phyloP scores from a whole-genome alignment of 345 rosid species.

The Camelina hispida region DNA sequence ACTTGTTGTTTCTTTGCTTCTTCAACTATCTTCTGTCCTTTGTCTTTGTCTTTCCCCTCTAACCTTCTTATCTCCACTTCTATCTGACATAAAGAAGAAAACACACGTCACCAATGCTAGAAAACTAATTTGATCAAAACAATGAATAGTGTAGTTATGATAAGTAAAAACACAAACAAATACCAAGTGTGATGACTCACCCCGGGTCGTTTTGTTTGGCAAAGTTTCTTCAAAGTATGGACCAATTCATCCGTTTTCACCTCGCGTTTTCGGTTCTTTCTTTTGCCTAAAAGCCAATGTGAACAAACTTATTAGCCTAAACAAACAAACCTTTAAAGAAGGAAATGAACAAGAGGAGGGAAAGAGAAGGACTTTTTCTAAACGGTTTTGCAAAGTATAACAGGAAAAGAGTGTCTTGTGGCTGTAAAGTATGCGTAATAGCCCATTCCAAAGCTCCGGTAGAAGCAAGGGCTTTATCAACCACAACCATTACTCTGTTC shows the following conservation, averaged over 20 bases:
- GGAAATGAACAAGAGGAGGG: background rate
- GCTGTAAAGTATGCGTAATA: conserved; percentile 67
- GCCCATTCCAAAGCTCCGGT: conserved; percentile 92
- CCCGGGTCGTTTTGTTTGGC: conserved; percentile 71
- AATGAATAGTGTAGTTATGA: background rate
- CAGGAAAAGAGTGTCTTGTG: conserved; percentile 66
- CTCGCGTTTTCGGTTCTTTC: conserved; percentile 46
- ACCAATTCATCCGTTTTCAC: conserved; percentile 58
- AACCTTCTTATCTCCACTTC: conserved; percentile 60
- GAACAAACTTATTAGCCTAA: conserved; percentile 3
- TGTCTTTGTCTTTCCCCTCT: conserved; percentile 64
- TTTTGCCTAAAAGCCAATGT: conserved; percentile 42
- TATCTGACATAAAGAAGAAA: conserved; percentile 47
- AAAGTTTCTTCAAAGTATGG: conserved; percentile 59
- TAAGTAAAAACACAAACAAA: too few species aligned
- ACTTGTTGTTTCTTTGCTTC: conserved; percentile 70
- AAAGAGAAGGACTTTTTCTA: conserved; percentile 48
- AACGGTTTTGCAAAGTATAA: conserved; percentile 56
- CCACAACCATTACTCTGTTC: conserved; percentile 88
- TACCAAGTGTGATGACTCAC: conserved; percentile 48
- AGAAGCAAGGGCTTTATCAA: conserved; percentile 70
- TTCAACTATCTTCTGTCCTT: conserved; percentile 74
- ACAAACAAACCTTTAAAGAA: background rate
- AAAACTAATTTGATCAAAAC: background rate
- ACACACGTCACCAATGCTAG: background rate